Base-by-base conservation (phyloP, 371 early-diverging fungal genomes). In the Mucor circinelloides region DNA sequence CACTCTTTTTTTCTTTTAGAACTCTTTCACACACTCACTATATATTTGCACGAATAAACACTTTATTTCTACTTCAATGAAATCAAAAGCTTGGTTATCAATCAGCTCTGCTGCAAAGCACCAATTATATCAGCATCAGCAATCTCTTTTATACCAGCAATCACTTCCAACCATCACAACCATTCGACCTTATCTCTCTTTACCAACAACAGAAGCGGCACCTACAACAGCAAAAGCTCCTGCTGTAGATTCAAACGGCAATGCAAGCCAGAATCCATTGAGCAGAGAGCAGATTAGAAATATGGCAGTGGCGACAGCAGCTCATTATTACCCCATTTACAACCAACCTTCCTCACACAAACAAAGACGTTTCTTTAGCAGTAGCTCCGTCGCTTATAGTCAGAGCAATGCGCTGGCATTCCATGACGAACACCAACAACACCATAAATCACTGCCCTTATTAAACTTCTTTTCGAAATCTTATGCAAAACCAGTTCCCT, bases 401-500 rank as follows among this genome's bases (percentile, higher is more conserved):
- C 36, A 48, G 38, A 58, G 27, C 32, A 58, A 64, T 15, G 34
- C 50, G 3, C 21, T 50, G 50, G 50, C 50, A 55, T 6, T 27
- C 0, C 58, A 65, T 17, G 30, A 57, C n/a, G 27, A 63, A 9
- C 30, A 23, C 27, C 46, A 17, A 32, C 32, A 23, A 32, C 55
- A 60, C 28, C 61, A 54, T 15, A 72, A 72, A 36, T 13, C 65
- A 25, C 61, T 72, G 15, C 66, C 66, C 10, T 50, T 73, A n/a
- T 25, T 69, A 6, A 71, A 74, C 31, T 74, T 71, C 46, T 74
- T 71, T 52, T 58, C 74, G 1, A 64, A 67, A 57, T 36, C 67
- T 0, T 46, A 52, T 52, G 61, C 60, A 34, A 68, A 68, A 55
- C 69, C 79, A 19, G 80, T 74, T 25, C 84, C 81, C 23, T 80